Evolutionary conservation across 2,329 filamentous ascomycete species (phyloP).

Genomic region (Botrytis hyacinthi): DNA sequence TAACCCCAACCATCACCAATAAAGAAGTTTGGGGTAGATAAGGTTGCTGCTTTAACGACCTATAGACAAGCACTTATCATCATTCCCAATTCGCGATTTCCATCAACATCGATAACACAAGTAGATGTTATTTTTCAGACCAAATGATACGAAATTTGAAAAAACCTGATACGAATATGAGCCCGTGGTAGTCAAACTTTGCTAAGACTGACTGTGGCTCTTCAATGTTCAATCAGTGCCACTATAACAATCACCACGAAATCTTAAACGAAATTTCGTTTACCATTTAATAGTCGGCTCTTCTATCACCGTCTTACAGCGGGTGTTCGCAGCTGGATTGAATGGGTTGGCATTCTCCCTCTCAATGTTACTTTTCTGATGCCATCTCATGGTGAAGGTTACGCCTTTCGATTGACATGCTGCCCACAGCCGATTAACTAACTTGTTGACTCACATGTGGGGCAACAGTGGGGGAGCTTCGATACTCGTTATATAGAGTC

Average conservation of each 20-base stretch:
- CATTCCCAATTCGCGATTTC: background rate
- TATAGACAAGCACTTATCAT: background rate
- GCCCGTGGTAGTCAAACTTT: background rate
- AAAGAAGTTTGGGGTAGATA: background rate
- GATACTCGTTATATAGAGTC: background rate
- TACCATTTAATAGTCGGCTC: background rate
- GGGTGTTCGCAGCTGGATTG: background rate
- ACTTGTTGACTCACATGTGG: background rate
- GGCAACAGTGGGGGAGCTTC: background rate
- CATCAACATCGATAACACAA: background rate
- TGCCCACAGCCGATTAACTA: background rate
- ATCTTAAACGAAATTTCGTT: background rate
- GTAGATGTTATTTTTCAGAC: background rate
- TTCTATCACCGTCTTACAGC: background rate
- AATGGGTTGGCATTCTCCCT: background rate
- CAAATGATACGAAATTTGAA: background rate
- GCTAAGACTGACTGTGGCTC: background rate
- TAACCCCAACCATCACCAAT: background rate
- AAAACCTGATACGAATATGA: background rate
- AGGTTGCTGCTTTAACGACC: slow-evolving; percentile 3
- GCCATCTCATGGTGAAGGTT: background rate
- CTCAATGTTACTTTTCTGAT: background rate
- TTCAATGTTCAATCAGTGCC: background rate
- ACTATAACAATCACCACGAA: background rate
- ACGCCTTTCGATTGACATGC: background rate